phyloP scores from a whole-genome alignment of 169 alveolate genomes.

The Ichthyophthirius multifiliis region DNA sequence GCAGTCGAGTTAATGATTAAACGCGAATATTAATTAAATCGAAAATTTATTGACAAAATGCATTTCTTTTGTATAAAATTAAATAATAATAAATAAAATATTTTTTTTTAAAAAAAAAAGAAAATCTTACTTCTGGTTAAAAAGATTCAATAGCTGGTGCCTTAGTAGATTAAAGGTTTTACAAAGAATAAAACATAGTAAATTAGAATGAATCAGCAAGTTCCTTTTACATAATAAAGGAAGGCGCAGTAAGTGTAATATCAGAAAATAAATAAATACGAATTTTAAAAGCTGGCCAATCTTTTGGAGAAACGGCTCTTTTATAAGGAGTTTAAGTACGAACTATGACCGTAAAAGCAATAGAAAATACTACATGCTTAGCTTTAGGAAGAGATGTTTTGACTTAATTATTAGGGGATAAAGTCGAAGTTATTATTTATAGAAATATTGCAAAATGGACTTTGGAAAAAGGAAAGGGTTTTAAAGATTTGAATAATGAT shows the following conservation, averaged over 20 bases:
- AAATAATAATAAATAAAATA: too few species aligned
- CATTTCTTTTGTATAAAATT: not conserved
- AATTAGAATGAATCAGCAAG: constrained; percentile 39
- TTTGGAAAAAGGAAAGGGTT: constrained; percentile 30
- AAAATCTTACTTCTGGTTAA: constrained; percentile 14
- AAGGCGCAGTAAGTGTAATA: constrained; percentile 29
- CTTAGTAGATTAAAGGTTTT: constrained; percentile 15
- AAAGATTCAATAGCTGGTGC: constrained; percentile 34
- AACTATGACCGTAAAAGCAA: constrained; percentile 48
- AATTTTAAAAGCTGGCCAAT: constrained; percentile 14
- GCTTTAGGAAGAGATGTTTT: constrained; percentile 47
- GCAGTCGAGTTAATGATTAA: constrained; percentile 14
- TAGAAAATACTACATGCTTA: constrained; percentile 40
- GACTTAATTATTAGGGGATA: constrained; percentile 35
- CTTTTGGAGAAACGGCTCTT: constrained; percentile 41
- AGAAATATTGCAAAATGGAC: constrained; percentile 24
- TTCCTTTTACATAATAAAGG: constrained; percentile 40
- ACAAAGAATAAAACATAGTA: constrained; percentile 16
- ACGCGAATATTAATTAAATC: not conserved
- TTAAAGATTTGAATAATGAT: not conserved
- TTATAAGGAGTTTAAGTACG: constrained; percentile 42
- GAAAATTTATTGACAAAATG: not conserved
- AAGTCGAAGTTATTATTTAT: constrained; percentile 21
- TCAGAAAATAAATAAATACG: constrained; percentile 13
- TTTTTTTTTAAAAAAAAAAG: not conserved